A percentile compares a stretch with the other conserved stretches of the same genome.
Conservation (phyloP, 495 filamentous ascomycete genomes). For the Aspergillus indologenus region DNA sequence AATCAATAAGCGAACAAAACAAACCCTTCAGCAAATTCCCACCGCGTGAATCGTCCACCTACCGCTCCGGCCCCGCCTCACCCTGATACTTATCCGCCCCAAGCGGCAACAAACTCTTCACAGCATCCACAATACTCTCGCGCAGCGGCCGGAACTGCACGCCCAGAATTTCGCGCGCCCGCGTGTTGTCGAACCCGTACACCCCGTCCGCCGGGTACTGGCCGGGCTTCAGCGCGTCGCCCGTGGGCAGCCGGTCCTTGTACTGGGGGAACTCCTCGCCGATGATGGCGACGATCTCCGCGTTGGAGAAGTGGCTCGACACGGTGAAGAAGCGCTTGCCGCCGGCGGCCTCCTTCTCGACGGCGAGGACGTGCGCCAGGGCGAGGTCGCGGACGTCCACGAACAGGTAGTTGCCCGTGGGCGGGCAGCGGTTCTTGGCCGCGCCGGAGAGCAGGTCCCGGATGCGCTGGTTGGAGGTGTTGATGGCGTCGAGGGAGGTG, state of each 20-base stretch:
- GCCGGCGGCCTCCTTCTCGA: slow-evolving; percentile 52
- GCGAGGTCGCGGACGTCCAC: slow-evolving; percentile 60
- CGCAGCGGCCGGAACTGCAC: slow-evolving; percentile 44
- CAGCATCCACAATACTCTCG: slow-evolving; percentile 48
- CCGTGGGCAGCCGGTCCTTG: slow-evolving; percentile 45
- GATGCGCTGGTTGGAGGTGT: slow-evolving; percentile 56
- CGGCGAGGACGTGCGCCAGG: slow-evolving; percentile 57
- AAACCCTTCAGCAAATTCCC: too few species aligned
- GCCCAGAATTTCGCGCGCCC: slow-evolving; percentile 46
- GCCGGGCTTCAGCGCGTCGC: slow-evolving; percentile 32
- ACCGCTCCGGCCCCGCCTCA: too few species aligned
- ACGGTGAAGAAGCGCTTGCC: slow-evolving; percentile 61
- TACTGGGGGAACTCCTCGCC: slow-evolving; percentile 57
- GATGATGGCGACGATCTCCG: slow-evolving; percentile 54
- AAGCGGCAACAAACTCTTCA: slow-evolving; percentile 13
- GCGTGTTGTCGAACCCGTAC: slow-evolving; percentile 42
- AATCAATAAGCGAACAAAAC: too few species aligned
- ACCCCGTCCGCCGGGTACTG: slow-evolving; percentile 38
- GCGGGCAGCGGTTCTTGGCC: slow-evolving; percentile 47
- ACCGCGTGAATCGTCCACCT: too few species aligned
- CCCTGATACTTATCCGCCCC: too few species aligned
- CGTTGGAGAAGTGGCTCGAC: slow-evolving; percentile 52
- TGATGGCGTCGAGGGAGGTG: slow-evolving; percentile 48
- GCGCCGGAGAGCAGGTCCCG: slow-evolving; percentile 49
- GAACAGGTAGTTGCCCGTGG: slow-evolving; percentile 47